Percentiles rank a stretch among this genome's conserved stretches.
Evolutionary conservation across 768 basidiomycete genomes (phyloP).

Genomic region (Boletus subparvulus): DNA sequence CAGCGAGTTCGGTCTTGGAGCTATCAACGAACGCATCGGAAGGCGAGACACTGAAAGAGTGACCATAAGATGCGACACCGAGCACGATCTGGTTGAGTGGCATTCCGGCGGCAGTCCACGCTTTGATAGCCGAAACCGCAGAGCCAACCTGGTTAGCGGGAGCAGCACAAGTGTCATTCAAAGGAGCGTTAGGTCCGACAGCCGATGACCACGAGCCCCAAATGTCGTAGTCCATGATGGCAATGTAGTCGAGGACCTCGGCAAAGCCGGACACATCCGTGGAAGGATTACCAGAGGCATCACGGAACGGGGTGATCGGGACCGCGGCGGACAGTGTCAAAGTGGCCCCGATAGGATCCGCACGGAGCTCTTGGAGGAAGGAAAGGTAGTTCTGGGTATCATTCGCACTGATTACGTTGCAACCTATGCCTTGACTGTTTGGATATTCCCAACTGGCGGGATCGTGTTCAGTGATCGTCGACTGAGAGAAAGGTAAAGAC

Average conservation of each 20-base stretch:
- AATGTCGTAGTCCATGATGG: constrained; percentile 67
- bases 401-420: constrained; percentile 54
- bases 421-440: constrained; percentile 58
- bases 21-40: constrained; percentile 36
- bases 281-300: constrained; percentile 57
- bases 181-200: constrained; percentile 79
- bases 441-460: constrained; percentile 85
- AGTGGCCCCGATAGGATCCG: constrained; percentile 46
- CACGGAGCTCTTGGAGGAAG: constrained; percentile 71
- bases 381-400: constrained; percentile 78
- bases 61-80: constrained; percentile 81
- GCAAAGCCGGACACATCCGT: constrained; percentile 72
- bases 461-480: not conserved
- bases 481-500: not conserved
- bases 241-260: constrained; percentile 62
- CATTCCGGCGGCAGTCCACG: constrained; percentile 78
- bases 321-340: constrained; percentile 70
- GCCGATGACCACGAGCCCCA: constrained; percentile 51
- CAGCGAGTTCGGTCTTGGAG: constrained; percentile 37
- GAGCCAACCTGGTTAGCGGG: constrained; percentile 63
- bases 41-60: constrained; percentile 55
- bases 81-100: constrained; percentile 69
- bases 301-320: constrained; percentile 64
- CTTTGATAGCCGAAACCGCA: constrained; percentile 64
- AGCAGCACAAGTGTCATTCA: constrained; percentile 72